Conservation (phyloP, 140 eudicot genomes). For the Bidens hawaiensis region DNA sequence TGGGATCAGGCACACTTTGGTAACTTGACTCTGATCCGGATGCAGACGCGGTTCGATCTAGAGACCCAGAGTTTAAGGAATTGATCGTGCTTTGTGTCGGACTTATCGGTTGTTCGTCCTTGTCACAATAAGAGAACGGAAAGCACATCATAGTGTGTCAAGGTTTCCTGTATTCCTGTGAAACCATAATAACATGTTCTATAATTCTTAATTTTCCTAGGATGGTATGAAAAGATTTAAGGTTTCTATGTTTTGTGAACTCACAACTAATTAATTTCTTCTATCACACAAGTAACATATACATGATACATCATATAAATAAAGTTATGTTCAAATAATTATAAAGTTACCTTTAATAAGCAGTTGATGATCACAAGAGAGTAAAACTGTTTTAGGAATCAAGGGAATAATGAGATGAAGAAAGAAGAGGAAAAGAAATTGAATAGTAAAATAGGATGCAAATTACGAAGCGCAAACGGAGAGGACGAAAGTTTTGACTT, state of each 20-base stretch:
- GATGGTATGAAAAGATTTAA: neutral
- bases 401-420: neutral
- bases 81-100: slow-evolving; percentile 34
- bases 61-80: slow-evolving; percentile 41
- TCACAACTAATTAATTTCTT: too few species aligned
- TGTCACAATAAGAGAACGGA: slow-evolving; percentile 41
- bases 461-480: slow-evolving; percentile 9
- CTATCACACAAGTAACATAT: too few species aligned
- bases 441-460: neutral
- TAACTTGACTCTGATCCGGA: slow-evolving; percentile 60
- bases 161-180: neutral
- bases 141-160: slow-evolving; percentile 61
- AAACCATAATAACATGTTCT: neutral
- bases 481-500: slow-evolving; percentile 13
- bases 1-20: slow-evolving; percentile 44
- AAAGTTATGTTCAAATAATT: too few species aligned
- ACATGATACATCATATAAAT: too few species aligned
- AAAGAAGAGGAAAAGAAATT: neutral
- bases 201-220: neutral
- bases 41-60: slow-evolving; percentile 40
- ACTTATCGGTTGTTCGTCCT: slow-evolving; percentile 44
- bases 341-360: slow-evolving; percentile 18
- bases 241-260: neutral
- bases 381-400: neutral
- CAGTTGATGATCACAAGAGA: slow-evolving; percentile 1